Evolutionary conservation across 495 filamentous ascomycete genomes (phyloP).

Genomic region (Endocarpon pusillum): DNA sequence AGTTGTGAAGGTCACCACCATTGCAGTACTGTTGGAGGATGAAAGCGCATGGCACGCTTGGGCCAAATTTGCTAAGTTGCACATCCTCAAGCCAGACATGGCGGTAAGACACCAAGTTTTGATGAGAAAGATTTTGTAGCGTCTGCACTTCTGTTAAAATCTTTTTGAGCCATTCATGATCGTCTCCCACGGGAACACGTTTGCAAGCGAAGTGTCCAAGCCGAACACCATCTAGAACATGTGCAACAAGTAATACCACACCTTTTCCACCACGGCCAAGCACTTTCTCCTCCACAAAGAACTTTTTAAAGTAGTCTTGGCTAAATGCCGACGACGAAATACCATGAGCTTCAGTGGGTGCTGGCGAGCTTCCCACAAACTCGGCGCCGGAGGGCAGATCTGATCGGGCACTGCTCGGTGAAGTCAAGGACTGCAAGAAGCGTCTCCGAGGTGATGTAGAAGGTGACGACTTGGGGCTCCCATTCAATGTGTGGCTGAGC

Average conservation of each 20-base stretch:
- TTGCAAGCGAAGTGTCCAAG: constrained; percentile 94
- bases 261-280: constrained; percentile 87
- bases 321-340: constrained; percentile 79
- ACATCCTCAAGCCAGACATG: constrained; percentile 94
- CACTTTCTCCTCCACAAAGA: constrained; percentile 75
- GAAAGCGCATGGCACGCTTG: constrained; percentile 85
- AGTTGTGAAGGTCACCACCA: constrained; percentile 74
- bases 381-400: constrained; percentile 19
- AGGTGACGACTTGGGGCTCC: constrained; percentile 27
- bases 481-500: constrained; percentile 48
- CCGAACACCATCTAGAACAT: constrained; percentile 72
- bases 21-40: constrained; percentile 98
- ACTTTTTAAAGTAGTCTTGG: constrained; percentile 75
- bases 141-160: constrained; percentile 85
- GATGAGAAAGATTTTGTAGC: constrained; percentile 76
- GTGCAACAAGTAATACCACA: constrained; percentile 78
- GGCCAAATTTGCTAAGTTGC: constrained; percentile 66
- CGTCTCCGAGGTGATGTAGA: constrained; percentile 36
- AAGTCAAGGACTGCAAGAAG: constrained; percentile 30
- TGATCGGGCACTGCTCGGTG: constrained; percentile 19
- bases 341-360: constrained; percentile 27
- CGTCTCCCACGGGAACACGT: constrained; percentile 84
- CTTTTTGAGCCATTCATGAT: constrained; percentile 91
- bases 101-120: constrained; percentile 91
- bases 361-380: constrained; percentile 36